A percentile compares a stretch with the other conserved stretches of the same genome.
phyloP scores from a whole-genome alignment of 306 rosid genomes.

The Calophaca sinica region DNA sequence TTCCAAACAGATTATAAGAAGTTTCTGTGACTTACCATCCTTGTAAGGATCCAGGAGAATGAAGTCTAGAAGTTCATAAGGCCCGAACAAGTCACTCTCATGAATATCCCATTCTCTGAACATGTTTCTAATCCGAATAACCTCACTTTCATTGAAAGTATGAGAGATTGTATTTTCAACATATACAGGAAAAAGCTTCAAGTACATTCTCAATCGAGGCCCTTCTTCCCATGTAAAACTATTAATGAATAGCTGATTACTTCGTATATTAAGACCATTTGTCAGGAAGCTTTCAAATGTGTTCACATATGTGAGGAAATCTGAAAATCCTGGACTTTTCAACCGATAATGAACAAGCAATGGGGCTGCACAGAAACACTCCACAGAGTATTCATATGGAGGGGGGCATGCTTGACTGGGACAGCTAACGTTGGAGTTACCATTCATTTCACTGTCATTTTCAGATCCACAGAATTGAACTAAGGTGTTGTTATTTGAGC shows the following conservation, averaged over 20 bases:
- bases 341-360: constrained; percentile 70
- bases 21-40: constrained; percentile 61
- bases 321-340: constrained; percentile 86
- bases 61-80: constrained; percentile 74
- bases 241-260: constrained; percentile 60
- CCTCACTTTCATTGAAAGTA: constrained; percentile 60
- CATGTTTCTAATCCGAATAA: constrained; percentile 56
- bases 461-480: constrained; percentile 59
- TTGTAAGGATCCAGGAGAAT: constrained; percentile 57
- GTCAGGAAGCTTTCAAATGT: constrained; percentile 60
- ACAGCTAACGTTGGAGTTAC: constrained; percentile 53
- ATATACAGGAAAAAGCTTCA: constrained; percentile 76
- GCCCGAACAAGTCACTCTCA: constrained; percentile 73
- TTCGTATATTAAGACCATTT: constrained; percentile 49
- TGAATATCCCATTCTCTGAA: constrained; percentile 68
- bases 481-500: constrained; percentile 54
- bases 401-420: constrained; percentile 60
- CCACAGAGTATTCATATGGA: constrained; percentile 57
- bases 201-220: constrained; percentile 68
- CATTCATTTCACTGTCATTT: constrained; percentile 37
- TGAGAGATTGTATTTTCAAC: constrained; percentile 34
- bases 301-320: constrained; percentile 58
- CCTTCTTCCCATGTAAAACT: constrained; percentile 68
- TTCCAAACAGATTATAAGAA: constrained; percentile 2
- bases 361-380: constrained; percentile 76